Evolutionary conservation across 2,329 filamentous ascomycete species (phyloP).

Genomic region (Davidsoniella eucalypti): DNA sequence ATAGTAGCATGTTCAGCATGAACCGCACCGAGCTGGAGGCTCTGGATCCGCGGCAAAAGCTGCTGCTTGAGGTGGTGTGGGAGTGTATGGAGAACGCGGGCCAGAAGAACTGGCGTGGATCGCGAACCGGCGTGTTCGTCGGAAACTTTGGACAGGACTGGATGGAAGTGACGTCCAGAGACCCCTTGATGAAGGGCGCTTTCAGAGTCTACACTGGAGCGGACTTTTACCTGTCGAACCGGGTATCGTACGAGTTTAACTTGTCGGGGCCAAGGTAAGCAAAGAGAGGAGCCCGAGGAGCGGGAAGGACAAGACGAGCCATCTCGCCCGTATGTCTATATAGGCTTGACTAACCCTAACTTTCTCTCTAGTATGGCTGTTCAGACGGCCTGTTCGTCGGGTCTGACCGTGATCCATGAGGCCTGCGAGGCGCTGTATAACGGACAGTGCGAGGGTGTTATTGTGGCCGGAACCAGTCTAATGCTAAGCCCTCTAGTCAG

Average conservation of each 20-base stretch:
- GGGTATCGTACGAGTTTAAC: conserved; percentile 22
- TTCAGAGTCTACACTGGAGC: conserved; percentile 14
- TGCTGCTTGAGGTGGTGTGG: conserved; percentile 17
- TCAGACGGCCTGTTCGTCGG: conserved; percentile 23
- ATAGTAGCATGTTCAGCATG: conserved; percentile 15
- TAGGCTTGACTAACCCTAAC: no score
- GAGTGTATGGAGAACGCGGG: conserved; percentile 21
- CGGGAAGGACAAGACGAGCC: no score
- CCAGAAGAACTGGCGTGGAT: conserved; percentile 8
- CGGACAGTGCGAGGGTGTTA: conserved; percentile 17
- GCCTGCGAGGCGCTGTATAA: conserved; percentile 19
- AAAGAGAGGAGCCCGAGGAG: no score
- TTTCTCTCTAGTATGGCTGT: conserved; percentile 14
- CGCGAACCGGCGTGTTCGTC: conserved; percentile 18
- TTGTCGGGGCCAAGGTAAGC: conserved; percentile 18
- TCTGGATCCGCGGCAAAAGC: conserved; percentile 19
- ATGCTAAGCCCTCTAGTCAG: conserved; percentile 16
- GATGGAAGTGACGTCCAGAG: conserved; percentile 19
- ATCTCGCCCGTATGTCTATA: no score
- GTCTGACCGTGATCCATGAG: conserved; percentile 20
- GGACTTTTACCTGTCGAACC: conserved; percentile 17
- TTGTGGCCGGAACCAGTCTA: conserved; percentile 14
- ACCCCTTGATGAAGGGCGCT: conserved; percentile 17
- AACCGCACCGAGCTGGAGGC: conserved; percentile 15
- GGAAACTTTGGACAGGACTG: conserved; percentile 18